These are phyloP conservation scores for Brachypodium distachyon DNA, from an alignment of 202 grass and related monocot genomes.

Conservation along the genomic window DNA sequence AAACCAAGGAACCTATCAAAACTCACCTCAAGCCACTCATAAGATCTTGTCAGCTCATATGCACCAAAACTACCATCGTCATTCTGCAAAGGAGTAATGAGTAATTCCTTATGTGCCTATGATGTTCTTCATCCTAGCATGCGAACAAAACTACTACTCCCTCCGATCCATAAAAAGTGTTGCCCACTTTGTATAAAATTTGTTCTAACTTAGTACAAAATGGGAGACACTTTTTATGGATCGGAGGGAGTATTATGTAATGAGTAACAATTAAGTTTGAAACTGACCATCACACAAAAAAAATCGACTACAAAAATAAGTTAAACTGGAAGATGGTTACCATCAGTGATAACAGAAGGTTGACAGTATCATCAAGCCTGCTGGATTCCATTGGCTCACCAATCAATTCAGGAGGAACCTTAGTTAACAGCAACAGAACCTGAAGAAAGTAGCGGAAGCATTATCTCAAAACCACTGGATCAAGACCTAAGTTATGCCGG, in stretches of 20 bases:
- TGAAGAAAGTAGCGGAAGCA: background rate
- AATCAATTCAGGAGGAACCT: conserved; percentile 36
- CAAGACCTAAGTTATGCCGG: too few relatives aligned
- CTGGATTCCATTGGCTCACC: conserved; percentile 25
- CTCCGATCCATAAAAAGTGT: too few relatives aligned
- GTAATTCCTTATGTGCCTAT: background rate
- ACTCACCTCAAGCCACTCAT: conserved; percentile 57
- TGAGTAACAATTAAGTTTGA: too few relatives aligned
- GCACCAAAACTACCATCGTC: conserved; percentile 4
- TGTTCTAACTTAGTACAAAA: too few relatives aligned
- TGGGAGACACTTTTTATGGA: too few relatives aligned
- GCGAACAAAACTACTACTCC: too few relatives aligned
- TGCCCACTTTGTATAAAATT: too few relatives aligned
- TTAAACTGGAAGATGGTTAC: conserved; percentile 6
- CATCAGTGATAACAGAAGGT: conserved; percentile 50
- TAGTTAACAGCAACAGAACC: conserved; percentile 39
- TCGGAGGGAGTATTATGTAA: too few relatives aligned
- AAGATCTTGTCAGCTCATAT: conserved; percentile 63
- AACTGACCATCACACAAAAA: background rate
- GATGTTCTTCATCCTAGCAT: background rate
- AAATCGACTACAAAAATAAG: background rate
- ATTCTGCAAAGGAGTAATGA: background rate
- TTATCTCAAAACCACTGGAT: too few relatives aligned
- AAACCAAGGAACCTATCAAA: background rate
- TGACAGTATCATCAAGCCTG: conserved; percentile 44